A percentile compares a stretch with the other conserved stretches of the same genome.
Conservation (phyloP, 805 yeast genomes). For the Wickerhamomyces bovis region DNA sequence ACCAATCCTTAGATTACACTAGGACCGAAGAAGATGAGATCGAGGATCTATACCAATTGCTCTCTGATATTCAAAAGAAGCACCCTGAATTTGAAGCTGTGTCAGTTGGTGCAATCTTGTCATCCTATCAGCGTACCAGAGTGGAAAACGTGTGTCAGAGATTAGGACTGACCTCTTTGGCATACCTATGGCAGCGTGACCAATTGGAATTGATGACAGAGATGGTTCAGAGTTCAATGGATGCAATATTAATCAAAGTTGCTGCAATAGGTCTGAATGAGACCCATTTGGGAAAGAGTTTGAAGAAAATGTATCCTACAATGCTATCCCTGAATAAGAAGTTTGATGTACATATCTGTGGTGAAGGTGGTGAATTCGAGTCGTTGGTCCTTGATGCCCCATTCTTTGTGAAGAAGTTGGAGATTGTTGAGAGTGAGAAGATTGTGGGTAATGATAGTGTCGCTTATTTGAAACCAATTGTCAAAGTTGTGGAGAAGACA, state of each 20-base stretch:
- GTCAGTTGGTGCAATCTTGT: conserved; percentile 91
- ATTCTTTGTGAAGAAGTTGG: conserved; percentile 54
- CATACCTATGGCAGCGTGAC: conserved; percentile 87
- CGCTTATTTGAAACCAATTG: conserved; percentile 53
- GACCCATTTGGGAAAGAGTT: conserved; percentile 59
- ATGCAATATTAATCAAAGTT: conserved; percentile 85
- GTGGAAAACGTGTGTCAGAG: conserved; percentile 87
- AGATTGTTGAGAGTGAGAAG: conserved; percentile 15
- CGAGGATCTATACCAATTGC: conserved; percentile 64
- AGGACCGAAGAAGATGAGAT: conserved; percentile 76
- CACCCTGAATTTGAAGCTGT: conserved; percentile 81
- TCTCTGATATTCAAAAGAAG: conserved; percentile 37
- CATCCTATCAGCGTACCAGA: conserved; percentile 91
- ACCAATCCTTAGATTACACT: conserved; percentile 62
- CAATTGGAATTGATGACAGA: conserved; percentile 77
- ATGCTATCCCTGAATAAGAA: conserved; percentile 49
- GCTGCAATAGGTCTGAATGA: conserved; percentile 83
- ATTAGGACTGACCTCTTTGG: conserved; percentile 58
- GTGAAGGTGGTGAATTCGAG: conserved; percentile 99
- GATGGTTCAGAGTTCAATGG: conserved; percentile 60
- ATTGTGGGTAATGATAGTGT: conserved; percentile 52
- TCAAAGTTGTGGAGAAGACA: conserved; percentile 38
- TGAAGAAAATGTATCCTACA: conserved; percentile 55
- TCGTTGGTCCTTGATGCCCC: conserved; percentile 89
- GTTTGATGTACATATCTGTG: conserved; percentile 90